Conservation (phyloP, 2,329 filamentous ascomycete genomes). For the Coniochaeta sp. region DNA sequence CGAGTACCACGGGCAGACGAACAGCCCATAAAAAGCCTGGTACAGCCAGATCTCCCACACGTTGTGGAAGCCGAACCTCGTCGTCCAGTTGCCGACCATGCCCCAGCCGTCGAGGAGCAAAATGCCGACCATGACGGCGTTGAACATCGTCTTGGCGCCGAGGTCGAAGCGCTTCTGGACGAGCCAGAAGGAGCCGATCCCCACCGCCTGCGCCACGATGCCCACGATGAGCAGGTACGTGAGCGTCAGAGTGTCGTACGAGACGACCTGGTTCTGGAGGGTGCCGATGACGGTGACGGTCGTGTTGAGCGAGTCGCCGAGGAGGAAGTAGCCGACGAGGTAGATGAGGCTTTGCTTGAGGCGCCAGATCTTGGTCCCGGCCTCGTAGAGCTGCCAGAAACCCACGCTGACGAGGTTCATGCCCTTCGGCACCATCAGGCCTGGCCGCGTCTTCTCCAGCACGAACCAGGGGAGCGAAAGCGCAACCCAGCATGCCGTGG, state of each 20-base stretch:
- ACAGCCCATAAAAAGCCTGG: slow-evolving; percentile 53
- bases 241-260: slow-evolving; percentile 57
- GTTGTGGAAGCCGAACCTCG: slow-evolving; percentile 35
- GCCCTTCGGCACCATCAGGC: slow-evolving; percentile 32
- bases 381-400: slow-evolving; percentile 54
- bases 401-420: slow-evolving; percentile 49
- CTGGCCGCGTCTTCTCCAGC: slow-evolving; percentile 56
- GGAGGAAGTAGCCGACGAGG: slow-evolving; percentile 59
- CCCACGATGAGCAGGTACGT: slow-evolving; percentile 63
- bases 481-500: slow-evolving; percentile 55
- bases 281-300: slow-evolving; percentile 62
- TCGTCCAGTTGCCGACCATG: slow-evolving; percentile 39
- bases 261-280: slow-evolving; percentile 57
- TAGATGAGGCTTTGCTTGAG: slow-evolving; percentile 61
- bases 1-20: slow-evolving; percentile 64
- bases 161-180: slow-evolving; percentile 53
- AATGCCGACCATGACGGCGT: slow-evolving; percentile 53
- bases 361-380: slow-evolving; percentile 52
- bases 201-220: slow-evolving; percentile 54
- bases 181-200: slow-evolving; percentile 56
- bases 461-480: slow-evolving; percentile 62
- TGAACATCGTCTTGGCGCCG: slow-evolving; percentile 63
- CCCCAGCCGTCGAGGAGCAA: slow-evolving; percentile 48
- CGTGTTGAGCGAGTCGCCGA: slow-evolving; percentile 65
- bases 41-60: slow-evolving; percentile 39